phyloP scores from a whole-genome alignment of 2,329 filamentous ascomycete species.

The Aspergillus pseudotamarii region DNA sequence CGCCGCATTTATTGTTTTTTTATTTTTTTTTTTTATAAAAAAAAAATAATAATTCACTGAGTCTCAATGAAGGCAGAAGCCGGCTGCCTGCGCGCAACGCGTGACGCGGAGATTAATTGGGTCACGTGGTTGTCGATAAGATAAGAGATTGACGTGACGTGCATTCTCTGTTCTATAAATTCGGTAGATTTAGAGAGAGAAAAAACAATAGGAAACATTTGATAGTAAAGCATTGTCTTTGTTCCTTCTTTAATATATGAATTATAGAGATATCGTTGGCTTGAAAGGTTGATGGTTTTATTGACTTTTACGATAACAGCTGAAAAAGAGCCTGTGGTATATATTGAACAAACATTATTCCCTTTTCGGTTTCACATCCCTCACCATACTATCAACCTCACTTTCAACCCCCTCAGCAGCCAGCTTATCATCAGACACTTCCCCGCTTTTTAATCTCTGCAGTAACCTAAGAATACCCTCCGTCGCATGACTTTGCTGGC shows the following conservation, averaged over 20 bases:
- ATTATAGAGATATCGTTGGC: not conserved
- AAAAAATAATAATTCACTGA: not conserved
- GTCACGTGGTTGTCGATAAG: conserved; percentile 19
- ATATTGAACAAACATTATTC: not conserved
- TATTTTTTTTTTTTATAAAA: no score
- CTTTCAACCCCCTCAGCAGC: no score
- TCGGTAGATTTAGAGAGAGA: not conserved
- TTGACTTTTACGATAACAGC: no score
- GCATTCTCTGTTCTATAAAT: not conserved
- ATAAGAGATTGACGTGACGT: not conserved
- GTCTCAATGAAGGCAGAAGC: conserved; percentile 9
- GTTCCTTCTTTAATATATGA: not conserved
- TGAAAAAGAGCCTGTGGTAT: not conserved
- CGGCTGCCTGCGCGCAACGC: conserved; percentile 16
- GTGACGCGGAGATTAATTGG: conserved; percentile 23
- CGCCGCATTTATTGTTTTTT: not conserved
- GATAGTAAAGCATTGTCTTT: not conserved
- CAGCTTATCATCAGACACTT: not conserved
- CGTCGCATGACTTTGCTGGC: not conserved
- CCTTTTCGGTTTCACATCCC: not conserved
- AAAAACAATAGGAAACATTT: not conserved
- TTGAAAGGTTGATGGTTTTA: not conserved
- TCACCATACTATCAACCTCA: not conserved
- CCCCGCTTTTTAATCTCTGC: not conserved
- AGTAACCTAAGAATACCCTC: not conserved